A percentile compares a stretch with the other conserved stretches of the same genome.
phyloP scores from a whole-genome alignment of 768 basidiomycete species.

The Hirschioporus abietinus region DNA sequence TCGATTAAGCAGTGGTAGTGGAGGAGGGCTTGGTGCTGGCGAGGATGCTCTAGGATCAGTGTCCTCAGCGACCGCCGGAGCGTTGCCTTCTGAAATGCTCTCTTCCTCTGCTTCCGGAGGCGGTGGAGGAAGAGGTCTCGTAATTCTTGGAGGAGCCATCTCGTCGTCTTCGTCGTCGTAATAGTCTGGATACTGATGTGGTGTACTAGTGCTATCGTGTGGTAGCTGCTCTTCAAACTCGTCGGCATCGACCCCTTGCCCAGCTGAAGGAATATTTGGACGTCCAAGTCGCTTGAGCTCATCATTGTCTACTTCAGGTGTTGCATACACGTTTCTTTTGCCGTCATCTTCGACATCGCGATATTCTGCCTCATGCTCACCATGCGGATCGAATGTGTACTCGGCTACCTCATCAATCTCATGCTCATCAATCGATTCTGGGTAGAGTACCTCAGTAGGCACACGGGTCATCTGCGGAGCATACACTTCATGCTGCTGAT shows the following conservation, averaged over 20 bases:
- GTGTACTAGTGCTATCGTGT: conserved; percentile 7
- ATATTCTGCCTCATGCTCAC: not conserved
- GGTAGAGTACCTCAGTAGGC: not conserved
- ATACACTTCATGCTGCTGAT: not conserved
- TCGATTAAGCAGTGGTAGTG: conserved; percentile 5
- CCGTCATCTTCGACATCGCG: not conserved
- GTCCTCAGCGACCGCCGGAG: not conserved
- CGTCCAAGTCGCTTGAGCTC: not conserved
- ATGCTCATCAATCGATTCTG: not conserved
- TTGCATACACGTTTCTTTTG: not conserved
- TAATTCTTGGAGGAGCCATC: conserved; percentile 27
- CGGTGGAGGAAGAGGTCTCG: conserved; percentile 27
- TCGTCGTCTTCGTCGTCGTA: conserved; percentile 13
- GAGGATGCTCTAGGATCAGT: not conserved
- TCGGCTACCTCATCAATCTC: not conserved
- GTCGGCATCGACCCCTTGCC: conserved; percentile 16
- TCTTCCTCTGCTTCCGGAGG: conserved; percentile 15
- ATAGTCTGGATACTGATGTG: not conserved
- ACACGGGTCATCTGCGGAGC: not conserved
- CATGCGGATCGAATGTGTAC: not conserved
- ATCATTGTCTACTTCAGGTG: not conserved
- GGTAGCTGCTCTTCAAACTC: conserved; percentile 17
- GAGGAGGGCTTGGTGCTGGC: conserved; percentile 1
- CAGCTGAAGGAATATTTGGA: not conserved
- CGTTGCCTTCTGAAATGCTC: not conserved